Base-by-base conservation (phyloP, 2,329 filamentous ascomycete genomes). In the Aspergillus sergii region DNA sequence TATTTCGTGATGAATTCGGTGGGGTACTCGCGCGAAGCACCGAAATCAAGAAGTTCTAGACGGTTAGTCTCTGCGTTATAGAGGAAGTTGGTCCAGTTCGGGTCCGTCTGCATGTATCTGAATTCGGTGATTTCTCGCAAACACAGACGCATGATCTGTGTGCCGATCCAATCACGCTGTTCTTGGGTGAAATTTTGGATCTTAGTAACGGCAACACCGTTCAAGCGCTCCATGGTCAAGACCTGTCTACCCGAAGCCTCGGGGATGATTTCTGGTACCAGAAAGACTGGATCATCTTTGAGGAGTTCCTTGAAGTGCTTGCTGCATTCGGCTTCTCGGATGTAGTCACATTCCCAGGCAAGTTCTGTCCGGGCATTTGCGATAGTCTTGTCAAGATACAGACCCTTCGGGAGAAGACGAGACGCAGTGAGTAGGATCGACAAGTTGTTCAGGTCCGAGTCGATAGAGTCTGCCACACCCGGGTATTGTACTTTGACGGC, bases 81-180 rank as follows among this genome's bases (percentile, higher is more conserved):
- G 23, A 98, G 84, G 78, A 99, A 99, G 79, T 99, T 99, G 39
- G 94, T 98, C 95, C 95, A 99, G 83, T 99, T 99, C 46, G 95
- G 95, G 75, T 99, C 95, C 6, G 95, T 99, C 81, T 99, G 95
- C 95, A 99, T 99, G 82, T 96, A 98, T 64, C 85, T 89, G 86
- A 97, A 98, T 78, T 97, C 93, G 67, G 90, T 90, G 70, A 98
- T 94, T 80, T 98, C 95, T 63, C 94, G 90, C 45, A 98, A 85
- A 75, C 93, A 98, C 12, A 99, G 88, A 4, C 93, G 91, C 58
- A 98, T 86, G 68, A 98, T 92, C 72, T 98, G 92, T 0, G 93
- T 95, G 59, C 95, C 95, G 72, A 99, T 96, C 92, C 94, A 97
- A 81, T 99, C 93, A 64, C 90, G 89, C 77, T 98, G 93, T 57